Conservation (phyloP, 2,329 filamentous ascomycete genomes). For the Penicillium aurantiogriseum region DNA sequence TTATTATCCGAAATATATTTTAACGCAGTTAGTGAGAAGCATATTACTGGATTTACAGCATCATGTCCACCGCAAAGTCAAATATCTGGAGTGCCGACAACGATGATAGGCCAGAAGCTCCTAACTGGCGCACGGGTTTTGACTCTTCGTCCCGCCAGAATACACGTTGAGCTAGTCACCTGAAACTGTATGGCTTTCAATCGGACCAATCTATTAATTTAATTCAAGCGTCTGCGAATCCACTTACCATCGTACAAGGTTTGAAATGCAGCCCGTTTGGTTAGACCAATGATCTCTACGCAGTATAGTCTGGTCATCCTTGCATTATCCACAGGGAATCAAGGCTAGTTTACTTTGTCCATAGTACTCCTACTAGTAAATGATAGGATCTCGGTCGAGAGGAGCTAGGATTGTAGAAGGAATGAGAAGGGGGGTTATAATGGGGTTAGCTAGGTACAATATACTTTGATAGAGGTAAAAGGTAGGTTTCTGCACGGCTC, state of each 20-base stretch:
- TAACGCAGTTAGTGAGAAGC: neutral
- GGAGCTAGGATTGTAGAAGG: neutral
- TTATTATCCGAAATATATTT: neutral
- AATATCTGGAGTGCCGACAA: conserved; percentile 7
- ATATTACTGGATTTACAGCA: neutral
- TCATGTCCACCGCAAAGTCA: conserved; percentile 1
- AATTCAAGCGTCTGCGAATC: conserved; percentile 1
- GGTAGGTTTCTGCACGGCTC: neutral
- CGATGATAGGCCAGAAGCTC: conserved; percentile 4
- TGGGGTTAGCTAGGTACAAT: neutral
- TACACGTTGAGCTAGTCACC: conserved; percentile 4
- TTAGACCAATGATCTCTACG: conserved; percentile 21
- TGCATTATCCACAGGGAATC: conserved; percentile 14
- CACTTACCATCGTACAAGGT: conserved; percentile 1
- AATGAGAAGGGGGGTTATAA: neutral
- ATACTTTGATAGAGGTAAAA: neutral
- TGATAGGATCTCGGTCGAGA: neutral
- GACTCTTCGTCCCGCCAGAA: neutral
- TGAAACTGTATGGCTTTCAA: conserved; percentile 6
- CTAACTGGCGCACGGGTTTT: conserved; percentile 1
- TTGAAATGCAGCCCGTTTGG: conserved; percentile 6
- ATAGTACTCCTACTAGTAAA: neutral
- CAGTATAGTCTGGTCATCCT: conserved; percentile 17
- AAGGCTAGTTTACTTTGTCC: neutral
- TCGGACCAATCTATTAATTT: neutral